A percentile compares a stretch with the other conserved stretches of the same genome.
These are phyloP conservation scores for Lophiostoma macrostomum DNA, from an alignment of 495 filamentous ascomycete genomes.

Conservation along the genomic window DNA sequence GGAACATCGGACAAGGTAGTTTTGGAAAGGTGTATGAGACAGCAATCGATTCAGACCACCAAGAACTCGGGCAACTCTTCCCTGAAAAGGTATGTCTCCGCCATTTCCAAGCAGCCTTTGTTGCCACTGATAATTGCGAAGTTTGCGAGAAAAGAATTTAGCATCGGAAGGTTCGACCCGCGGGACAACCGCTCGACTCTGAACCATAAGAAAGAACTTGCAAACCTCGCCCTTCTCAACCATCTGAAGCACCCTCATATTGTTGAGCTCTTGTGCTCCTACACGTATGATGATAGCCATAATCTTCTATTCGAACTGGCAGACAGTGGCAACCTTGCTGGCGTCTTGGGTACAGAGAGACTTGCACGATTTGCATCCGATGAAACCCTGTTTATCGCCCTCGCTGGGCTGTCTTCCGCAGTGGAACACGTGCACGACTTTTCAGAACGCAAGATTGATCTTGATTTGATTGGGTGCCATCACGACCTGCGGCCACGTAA, in stretches of 20 bases:
- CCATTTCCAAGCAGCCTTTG: neutral
- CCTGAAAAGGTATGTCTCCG: neutral
- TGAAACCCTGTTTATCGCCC: neutral
- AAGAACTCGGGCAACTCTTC: neutral
- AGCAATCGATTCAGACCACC: neutral
- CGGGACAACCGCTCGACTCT: no score
- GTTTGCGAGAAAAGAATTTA: neutral
- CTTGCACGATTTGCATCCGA: neutral
- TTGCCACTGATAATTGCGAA: neutral
- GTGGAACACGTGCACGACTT: conserved; percentile 18
- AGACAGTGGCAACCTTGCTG: neutral
- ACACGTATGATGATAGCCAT: conserved; percentile 15
- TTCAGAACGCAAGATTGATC: neutral
- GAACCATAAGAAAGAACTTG: conserved; percentile 1
- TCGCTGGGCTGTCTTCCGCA: neutral
- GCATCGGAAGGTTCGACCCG: no score
- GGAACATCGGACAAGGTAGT: neutral
- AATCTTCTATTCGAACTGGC: conserved; percentile 25
- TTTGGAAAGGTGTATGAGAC: conserved; percentile 11
- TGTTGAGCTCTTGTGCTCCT: conserved; percentile 10
- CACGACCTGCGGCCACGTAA: conserved; percentile 32
- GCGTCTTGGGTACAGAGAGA: neutral
- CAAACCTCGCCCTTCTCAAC: conserved; percentile 1
- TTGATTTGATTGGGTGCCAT: conserved; percentile 27
- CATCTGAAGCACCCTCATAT: conserved; percentile 15